Conservation (phyloP, 768 basidiomycete species). For the Lepiota brunneoincarnata region DNA sequence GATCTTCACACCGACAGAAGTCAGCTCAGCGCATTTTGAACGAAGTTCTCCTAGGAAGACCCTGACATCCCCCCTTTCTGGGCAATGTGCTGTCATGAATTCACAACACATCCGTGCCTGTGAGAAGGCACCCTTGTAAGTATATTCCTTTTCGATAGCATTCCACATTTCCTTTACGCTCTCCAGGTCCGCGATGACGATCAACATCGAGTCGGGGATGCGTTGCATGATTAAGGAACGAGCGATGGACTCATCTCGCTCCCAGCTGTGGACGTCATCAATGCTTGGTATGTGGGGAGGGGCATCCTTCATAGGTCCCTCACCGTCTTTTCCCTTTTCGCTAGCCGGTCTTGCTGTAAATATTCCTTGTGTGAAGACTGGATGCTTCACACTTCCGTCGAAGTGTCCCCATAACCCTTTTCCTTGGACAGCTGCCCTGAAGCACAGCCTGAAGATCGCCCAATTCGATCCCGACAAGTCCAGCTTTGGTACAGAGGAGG, state of each 20-base stretch:
- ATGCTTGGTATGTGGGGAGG: too few species aligned
- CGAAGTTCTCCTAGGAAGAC: constrained; percentile 24
- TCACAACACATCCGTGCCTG: constrained; percentile 23
- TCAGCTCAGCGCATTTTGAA: constrained; percentile 21
- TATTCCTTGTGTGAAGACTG: too few species aligned
- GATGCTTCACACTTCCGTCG: too few species aligned
- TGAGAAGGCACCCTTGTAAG: constrained; percentile 28
- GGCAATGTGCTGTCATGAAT: constrained; percentile 29
- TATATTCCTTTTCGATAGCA: constrained; percentile 27
- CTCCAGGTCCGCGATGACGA: constrained; percentile 19
- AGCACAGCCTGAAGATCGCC: too few species aligned
- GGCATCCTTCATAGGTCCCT: too few species aligned
- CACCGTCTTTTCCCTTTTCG: too few species aligned
- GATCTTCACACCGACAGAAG: constrained; percentile 26
- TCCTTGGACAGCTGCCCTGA: too few species aligned
- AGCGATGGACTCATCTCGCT: constrained; percentile 32
- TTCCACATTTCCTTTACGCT: constrained; percentile 28
- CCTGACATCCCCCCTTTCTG: constrained; percentile 24
- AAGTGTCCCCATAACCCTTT: too few species aligned
- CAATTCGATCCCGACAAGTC: too few species aligned
- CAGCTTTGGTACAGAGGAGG: too few species aligned
- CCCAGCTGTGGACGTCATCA: too few species aligned
- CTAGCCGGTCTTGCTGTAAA: too few species aligned
- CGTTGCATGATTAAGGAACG: constrained; percentile 27
- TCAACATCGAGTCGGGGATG: constrained; percentile 28